Conservation (phyloP, 2,329 filamentous ascomycete genomes). For the Aspergillus sp. region DNA sequence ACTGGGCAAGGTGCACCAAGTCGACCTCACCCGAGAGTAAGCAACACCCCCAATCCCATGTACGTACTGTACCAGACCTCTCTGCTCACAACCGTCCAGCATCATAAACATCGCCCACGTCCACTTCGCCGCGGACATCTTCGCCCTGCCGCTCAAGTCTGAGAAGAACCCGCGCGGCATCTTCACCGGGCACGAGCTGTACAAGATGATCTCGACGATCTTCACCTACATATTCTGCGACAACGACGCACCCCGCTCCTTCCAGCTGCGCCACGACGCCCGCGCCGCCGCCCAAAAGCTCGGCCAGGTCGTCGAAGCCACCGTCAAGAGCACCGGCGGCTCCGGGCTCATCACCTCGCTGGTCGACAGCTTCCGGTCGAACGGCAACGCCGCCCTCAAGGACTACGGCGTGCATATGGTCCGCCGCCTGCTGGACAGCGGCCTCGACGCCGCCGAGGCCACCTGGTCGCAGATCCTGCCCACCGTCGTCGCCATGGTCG, state of each 20-base stretch:
- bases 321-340: constrained; percentile 62
- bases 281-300: constrained; percentile 59
- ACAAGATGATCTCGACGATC: constrained; percentile 62
- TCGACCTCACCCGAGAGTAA: constrained; percentile 65
- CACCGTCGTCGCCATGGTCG: constrained; percentile 64
- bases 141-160: constrained; percentile 56
- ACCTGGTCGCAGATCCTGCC: constrained; percentile 71
- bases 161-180: constrained; percentile 50
- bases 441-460: constrained; percentile 63
- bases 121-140: constrained; percentile 57
- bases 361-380: constrained; percentile 42
- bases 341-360: constrained; percentile 57
- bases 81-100: constrained; percentile 13
- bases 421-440: constrained; percentile 62
- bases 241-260: constrained; percentile 65
- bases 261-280: constrained; percentile 60
- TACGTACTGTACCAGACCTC: too few relatives aligned
- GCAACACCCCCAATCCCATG: too few relatives aligned
- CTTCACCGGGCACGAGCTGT: constrained; percentile 58
- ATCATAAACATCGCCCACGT: constrained; percentile 55
- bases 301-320: constrained; percentile 61
- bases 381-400: constrained; percentile 57
- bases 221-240: constrained; percentile 67
- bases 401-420: constrained; percentile 66
- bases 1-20: constrained; percentile 60